Evolutionary conservation across 768 basidiomycete genomes (phyloP), one percentile per base, ranked within the genome.

Genomic region (Suillus variegatus): DNA sequence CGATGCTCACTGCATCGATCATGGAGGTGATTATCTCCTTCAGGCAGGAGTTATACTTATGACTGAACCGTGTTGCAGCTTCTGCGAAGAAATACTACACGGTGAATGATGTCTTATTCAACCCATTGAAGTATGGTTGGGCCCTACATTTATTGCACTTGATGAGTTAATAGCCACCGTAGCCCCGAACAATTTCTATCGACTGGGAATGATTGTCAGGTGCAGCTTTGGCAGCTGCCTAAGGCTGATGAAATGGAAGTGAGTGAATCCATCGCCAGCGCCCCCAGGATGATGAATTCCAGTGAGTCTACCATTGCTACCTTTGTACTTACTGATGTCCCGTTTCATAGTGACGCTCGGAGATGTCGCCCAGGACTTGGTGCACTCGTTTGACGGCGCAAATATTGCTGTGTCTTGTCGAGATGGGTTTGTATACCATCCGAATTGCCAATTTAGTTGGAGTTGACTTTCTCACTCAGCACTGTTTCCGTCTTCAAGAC

Each of bases 51-150:
- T 36, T 9, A 22, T 28, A 28, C 32, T 41, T 49, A 12, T 41
- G 28, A 38, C 41, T 51, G 62, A 41, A 41, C 8, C 7, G 38
- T 51, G 5, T 58, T 41, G 22, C 47, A 72, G 74, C 68, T 49
- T 66, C 64, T 43, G 64, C 65, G 10, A 75, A 62, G 20, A 86
- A 85, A 67, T 78, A 87, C 66, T 88, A 86, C 65, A 78, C 84
- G 0, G 81, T 90, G 0, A 81, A 83, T 58, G 86, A 88, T 64
- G 77, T 88, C 46, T 82, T 82, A 25, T 85, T 87, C 64, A 82
- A 86, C 69, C 85, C 86, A 1, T 69, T 64, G 65, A 78, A 81
- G 86, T 85, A 70, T 64, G 77, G 60, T 55, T 60, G 67, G 32
- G 68, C 57, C 66, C 63, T 28, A 55, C 46, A 16, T 47, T 47